Evolutionary conservation across 306 rosid species (phyloP).

Genomic region (Vigna hirtella): DNA sequence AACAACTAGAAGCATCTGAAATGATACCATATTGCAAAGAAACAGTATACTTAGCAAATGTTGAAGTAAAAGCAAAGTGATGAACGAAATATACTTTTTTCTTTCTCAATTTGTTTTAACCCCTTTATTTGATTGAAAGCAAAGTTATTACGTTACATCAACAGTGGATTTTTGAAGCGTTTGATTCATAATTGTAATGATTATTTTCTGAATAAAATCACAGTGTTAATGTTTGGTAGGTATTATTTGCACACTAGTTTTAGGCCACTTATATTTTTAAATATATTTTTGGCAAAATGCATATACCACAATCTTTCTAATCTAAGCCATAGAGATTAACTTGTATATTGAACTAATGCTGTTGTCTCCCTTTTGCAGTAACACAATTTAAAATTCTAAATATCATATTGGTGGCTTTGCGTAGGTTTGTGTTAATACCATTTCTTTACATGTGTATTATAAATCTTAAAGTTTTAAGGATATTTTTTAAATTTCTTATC

Average conservation of each 20-base stretch:
- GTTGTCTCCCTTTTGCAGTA: not conserved
- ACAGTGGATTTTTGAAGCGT: not conserved
- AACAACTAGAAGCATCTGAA: not conserved
- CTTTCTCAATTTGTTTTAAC: not conserved
- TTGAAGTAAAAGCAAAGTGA: slow-evolving; percentile 24
- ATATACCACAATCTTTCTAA: not conserved
- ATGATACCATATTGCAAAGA: not conserved
- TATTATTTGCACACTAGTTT: not conserved
- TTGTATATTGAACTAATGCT: not conserved
- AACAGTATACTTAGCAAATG: not conserved
- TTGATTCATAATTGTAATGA: not conserved
- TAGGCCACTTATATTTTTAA: not conserved
- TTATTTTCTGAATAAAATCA: not conserved
- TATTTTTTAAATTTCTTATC: not conserved
- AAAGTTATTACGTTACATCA: not conserved
- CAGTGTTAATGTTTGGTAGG: not conserved
- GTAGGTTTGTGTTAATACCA: no score
- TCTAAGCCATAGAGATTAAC: not conserved
- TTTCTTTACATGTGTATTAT: no score
- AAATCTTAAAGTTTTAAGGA: not conserved
- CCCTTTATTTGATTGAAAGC: slow-evolving; percentile 21
- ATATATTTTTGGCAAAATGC: not conserved
- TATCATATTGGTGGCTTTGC: not conserved
- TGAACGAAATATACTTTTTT: not conserved
- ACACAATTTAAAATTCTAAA: not conserved